phyloP scores from a whole-genome alignment of 331 rosid species.

The Saraca asoca region DNA sequence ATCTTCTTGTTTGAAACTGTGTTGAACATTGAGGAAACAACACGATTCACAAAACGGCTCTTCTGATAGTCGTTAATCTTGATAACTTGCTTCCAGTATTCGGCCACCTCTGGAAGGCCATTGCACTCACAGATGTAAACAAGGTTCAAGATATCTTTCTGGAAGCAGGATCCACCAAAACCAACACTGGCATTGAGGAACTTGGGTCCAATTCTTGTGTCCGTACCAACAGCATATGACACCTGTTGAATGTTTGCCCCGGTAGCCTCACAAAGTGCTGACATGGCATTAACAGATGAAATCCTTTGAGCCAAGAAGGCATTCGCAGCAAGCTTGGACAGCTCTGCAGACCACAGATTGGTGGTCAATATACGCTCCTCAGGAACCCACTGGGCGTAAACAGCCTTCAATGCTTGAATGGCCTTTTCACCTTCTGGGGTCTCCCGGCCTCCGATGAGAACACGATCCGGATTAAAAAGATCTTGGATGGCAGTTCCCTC shows the following conservation, averaged over 20 bases:
- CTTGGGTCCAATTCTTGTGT: conserved; percentile 73
- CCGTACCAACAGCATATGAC: conserved; percentile 68
- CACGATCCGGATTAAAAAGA: conserved; percentile 64
- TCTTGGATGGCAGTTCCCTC: conserved; percentile 79
- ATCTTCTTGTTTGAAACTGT: conserved; percentile 66
- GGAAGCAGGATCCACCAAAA: conserved; percentile 82
- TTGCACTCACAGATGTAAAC: conserved; percentile 77
- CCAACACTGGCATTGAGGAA: conserved; percentile 79
- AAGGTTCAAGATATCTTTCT: conserved; percentile 71
- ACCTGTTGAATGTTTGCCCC: conserved; percentile 69
- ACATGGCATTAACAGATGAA: conserved; percentile 79
- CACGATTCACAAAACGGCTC: conserved; percentile 72
- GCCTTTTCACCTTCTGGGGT: conserved; percentile 68
- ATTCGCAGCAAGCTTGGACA: conserved; percentile 79
- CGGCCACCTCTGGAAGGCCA: conserved; percentile 81
- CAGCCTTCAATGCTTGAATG: conserved; percentile 61
- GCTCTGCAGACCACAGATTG: conserved; percentile 80
- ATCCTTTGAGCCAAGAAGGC: conserved; percentile 83
- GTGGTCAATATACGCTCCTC: conserved; percentile 66
- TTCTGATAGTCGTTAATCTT: conserved; percentile 77
- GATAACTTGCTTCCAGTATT: conserved; percentile 81
- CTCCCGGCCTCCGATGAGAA: conserved; percentile 78
- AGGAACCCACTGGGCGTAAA: conserved; percentile 74
- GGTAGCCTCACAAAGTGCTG: conserved; percentile 81
- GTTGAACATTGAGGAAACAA: conserved; percentile 74